Conservation (phyloP, 768 basidiomycete species). For the Mycena galericulata region DNA sequence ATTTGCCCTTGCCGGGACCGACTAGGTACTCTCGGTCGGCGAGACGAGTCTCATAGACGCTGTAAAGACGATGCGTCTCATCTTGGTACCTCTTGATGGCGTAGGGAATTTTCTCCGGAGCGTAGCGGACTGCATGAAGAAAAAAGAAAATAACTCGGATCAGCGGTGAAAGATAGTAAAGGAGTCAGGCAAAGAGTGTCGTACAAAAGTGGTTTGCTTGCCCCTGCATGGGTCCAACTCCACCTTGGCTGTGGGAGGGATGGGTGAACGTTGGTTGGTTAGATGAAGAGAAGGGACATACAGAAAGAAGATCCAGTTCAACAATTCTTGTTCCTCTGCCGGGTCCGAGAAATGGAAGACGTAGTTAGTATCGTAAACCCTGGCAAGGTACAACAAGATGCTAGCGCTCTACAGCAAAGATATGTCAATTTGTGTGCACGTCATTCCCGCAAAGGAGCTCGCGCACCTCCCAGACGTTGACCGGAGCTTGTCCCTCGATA, state of each 20-base stretch:
- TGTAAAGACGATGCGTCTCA: conserved; percentile 16
- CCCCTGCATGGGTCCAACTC: conserved; percentile 15
- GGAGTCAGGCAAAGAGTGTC: too few relatives aligned
- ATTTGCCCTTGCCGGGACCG: conserved; percentile 16
- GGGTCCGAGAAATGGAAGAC: conserved; percentile 18
- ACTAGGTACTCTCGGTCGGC: conserved; percentile 14
- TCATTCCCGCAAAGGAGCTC: not conserved
- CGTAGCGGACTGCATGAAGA: conserved; percentile 13
- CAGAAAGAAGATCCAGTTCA: conserved; percentile 19
- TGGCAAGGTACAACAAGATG: conserved; percentile 15
- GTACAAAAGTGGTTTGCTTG: conserved; percentile 19
- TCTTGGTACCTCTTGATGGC: conserved; percentile 16
- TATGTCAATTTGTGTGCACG: not conserved
- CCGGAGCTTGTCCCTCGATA: conserved; percentile 11
- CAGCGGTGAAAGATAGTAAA: too few relatives aligned
- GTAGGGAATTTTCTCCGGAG: conserved; percentile 18
- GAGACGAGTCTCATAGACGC: conserved; percentile 14
- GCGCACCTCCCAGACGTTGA: conserved; percentile 19
- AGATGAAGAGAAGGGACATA: conserved; percentile 7
- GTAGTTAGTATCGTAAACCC: conserved; percentile 17
- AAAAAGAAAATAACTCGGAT: too few relatives aligned
- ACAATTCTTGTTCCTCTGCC: conserved; percentile 10
- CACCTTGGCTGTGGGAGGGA: conserved; percentile 10
- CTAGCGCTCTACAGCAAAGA: conserved; percentile 14
- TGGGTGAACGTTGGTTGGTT: not conserved